These are phyloP conservation scores for Pseudoturritis turrita DNA, from an alignment of 345 rosid genomes.

Conservation along the genomic window DNA sequence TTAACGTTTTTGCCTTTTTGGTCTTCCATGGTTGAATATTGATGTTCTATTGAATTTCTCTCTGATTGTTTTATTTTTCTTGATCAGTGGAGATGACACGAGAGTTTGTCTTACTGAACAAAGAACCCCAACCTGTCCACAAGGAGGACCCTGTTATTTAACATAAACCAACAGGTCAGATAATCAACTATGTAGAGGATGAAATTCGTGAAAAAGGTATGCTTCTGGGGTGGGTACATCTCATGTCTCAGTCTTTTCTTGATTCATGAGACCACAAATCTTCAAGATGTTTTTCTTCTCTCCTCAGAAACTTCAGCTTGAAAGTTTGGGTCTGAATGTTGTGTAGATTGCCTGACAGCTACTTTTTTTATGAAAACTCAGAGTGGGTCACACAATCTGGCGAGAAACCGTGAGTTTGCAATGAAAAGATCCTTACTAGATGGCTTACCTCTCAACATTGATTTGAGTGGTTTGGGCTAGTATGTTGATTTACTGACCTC, in stretches of 20 bases:
- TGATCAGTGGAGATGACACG: conserved; percentile 64
- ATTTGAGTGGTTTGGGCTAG: conserved; percentile 3
- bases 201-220: no score
- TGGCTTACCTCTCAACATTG: not conserved
- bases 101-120: conserved; percentile 70
- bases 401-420: conserved; percentile 66
- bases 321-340: no score
- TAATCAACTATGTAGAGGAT: conserved; percentile 80
- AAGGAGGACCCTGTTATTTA: conserved; percentile 78
- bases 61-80: not conserved
- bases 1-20: not conserved
- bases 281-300: no score
- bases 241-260: no score
- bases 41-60: not conserved
- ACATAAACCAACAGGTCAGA: conserved; percentile 73
- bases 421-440: conserved; percentile 1
- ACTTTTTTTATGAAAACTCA: conserved; percentile 63
- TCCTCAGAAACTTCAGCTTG: no score
- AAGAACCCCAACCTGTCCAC: conserved; percentile 70
- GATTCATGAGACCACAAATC: no score
- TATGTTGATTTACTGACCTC: not conserved
- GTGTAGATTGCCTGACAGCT: no score
- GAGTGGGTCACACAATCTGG: conserved; percentile 76
- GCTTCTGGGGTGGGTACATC: no score
- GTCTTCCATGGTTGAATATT: conserved; percentile 9